phyloP scores from a whole-genome alignment of 768 basidiomycete species.

The Phylloporus rhodoxanthus region DNA sequence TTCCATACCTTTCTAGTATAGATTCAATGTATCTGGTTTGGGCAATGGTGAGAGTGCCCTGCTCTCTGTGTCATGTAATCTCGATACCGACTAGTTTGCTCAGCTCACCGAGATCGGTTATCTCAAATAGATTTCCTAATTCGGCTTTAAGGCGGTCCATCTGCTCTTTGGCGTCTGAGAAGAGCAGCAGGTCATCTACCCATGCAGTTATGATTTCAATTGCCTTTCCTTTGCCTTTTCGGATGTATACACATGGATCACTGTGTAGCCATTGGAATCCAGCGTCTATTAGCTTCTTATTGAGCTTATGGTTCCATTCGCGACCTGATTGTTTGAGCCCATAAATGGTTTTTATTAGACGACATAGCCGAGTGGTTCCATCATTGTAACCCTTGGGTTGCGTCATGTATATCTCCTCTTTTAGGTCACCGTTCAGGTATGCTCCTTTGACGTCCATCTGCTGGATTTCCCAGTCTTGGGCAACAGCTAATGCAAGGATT shows the following conservation, averaged over 20 bases:
- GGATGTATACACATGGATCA: conserved; percentile 3
- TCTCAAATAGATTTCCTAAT: background rate
- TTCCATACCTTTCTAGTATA: background rate
- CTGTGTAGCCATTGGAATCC: background rate
- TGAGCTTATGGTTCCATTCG: no score
- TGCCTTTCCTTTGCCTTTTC: background rate
- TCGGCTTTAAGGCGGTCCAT: background rate
- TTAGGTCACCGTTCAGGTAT: no score
- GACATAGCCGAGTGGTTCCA: no score
- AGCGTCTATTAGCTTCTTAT: background rate
- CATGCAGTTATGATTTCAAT: conserved; percentile 20
- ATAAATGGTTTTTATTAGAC: no score
- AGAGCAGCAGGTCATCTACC: conserved; percentile 7
- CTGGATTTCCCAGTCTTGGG: no score
- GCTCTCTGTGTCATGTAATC: background rate
- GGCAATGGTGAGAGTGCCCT: background rate
- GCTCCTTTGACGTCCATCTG: no score
- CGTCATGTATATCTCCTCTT: no score
- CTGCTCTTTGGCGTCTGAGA: background rate
- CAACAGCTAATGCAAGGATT: no score
- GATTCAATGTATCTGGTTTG: conserved; percentile 9
- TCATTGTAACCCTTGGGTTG: no score
- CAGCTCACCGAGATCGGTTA: conserved; percentile 13
- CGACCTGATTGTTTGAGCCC: no score
- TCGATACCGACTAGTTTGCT: conserved; percentile 17